Base-by-base conservation (phyloP, 805 yeast genomes). In the Kluyveromyces dobzhanskii region DNA sequence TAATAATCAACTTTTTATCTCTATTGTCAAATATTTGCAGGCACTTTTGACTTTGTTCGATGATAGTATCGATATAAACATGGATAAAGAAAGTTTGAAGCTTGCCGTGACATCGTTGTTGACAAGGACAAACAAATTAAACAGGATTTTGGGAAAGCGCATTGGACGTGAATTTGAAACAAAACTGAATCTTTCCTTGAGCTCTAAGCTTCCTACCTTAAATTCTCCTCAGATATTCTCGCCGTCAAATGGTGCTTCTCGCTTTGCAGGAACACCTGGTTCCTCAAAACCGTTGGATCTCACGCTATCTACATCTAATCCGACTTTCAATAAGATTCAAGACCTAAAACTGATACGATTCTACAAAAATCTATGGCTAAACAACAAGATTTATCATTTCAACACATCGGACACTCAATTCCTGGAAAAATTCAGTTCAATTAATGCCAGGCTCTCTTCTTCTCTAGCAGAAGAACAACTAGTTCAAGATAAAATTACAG, bases 321-420 rank as follows among this genome's bases (percentile, higher is more conserved):
- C 47, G 4, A 32, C 45, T 9, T 40, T 44, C 4, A 33, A 37
- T 6, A 50, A 51, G 37, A 53, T 53, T 35, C 53, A 53, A 33
- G 58, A 57, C 35, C 40, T 55, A 39, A 57, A 56, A 37, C 43
- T 59, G 27, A 39, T 53, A 29, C 53, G 62, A 11, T 59, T 54
- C 39, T 59, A 56, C 35, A 59, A 59, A 38, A 59, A 59, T 29
- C 49, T 66, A 3, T 66, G 71, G 71, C 48, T 66, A 17, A 64
- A 64, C 40, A 53, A 54, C 26, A 57, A 60, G 12, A 53, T 67
- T 2, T 43, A 51, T 25, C 54, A 57, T n/a, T 67, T 69, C 69
- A 50, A 50, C 12, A 47, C 61, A 0, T 51, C 53, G 21, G 48
- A 50, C 19, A 27, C 53, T 2, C 56, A 54, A 17, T 65, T 65